These are phyloP conservation scores for Hyphodiscus hymeniophilus DNA, from an alignment of 495 filamentous ascomycete genomes.

Conservation along the genomic window DNA sequence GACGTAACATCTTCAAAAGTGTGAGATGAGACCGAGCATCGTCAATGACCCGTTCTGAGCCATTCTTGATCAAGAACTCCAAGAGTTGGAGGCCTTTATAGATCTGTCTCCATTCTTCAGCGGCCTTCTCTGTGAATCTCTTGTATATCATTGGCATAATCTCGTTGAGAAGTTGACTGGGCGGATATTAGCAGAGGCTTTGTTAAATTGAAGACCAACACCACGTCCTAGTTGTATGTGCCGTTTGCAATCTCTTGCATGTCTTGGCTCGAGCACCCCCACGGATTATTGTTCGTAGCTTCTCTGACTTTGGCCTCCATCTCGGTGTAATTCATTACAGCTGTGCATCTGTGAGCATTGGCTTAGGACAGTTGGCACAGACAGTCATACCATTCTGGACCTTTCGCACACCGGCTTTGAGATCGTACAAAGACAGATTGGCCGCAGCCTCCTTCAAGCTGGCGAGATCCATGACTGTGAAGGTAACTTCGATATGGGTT, in stretches of 20 bases:
- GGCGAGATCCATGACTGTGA: constrained; percentile 68
- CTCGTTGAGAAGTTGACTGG: constrained; percentile 90
- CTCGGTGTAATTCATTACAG: constrained; percentile 99
- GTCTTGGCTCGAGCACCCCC: constrained; percentile 48
- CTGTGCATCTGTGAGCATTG: constrained; percentile 37
- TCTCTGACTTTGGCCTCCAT: constrained; percentile 99
- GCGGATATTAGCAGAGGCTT: constrained; percentile 2
- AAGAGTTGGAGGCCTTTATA: constrained; percentile 97
- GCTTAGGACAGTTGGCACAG: constrained; percentile 6
- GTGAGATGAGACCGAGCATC: constrained; percentile 93
- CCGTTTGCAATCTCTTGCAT: constrained; percentile 97
- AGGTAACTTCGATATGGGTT: neutral
- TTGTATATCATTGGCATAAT: constrained; percentile 99
- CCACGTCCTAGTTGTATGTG: constrained; percentile 93
- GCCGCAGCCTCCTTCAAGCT: constrained; percentile 81
- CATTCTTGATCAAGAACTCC: constrained; percentile 97
- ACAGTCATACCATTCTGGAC: constrained; percentile 84
- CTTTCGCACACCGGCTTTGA: constrained; percentile 95
- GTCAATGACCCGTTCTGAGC: constrained; percentile 95
- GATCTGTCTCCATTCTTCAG: constrained; percentile 98
- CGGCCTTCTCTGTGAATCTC: constrained; percentile 94
- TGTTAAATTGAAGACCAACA: no score
- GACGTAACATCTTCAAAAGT: constrained; percentile 93
- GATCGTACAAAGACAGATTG: constrained; percentile 91
- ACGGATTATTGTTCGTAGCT: constrained; percentile 96